These are phyloP conservation scores for Tetrapyrgos nigripes DNA, from an alignment of 1,284 basidiomycete genomes.

Conservation along the genomic window DNA sequence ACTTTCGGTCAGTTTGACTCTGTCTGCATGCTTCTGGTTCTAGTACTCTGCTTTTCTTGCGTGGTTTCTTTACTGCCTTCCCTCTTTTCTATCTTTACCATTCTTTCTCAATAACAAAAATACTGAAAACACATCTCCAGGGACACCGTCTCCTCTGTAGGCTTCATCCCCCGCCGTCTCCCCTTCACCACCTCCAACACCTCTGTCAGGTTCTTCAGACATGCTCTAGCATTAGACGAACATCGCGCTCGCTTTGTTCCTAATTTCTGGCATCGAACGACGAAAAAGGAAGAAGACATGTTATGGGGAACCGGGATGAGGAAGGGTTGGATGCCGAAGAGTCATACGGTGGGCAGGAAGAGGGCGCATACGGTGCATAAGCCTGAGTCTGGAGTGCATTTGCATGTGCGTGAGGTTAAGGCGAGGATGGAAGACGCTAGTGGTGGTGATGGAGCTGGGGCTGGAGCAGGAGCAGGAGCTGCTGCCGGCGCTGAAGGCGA, in stretches of 20 bases:
- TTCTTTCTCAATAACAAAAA: background rate
- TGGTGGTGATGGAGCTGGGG: background rate
- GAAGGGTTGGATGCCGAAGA: slow-evolving; percentile 50
- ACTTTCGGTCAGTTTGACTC: too few relatives aligned
- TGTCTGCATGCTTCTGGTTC: too few relatives aligned
- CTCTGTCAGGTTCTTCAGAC: slow-evolving; percentile 64
- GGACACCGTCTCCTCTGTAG: slow-evolving; percentile 22
- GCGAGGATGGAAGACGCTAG: background rate
- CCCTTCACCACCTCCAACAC: slow-evolving; percentile 65
- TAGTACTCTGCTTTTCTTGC: too few relatives aligned
- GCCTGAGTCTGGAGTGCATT: background rate
- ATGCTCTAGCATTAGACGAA: slow-evolving; percentile 73
- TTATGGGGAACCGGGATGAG: slow-evolving; percentile 41
- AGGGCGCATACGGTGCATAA: background rate
- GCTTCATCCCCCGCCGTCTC: slow-evolving; percentile 41
- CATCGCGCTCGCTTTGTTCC: slow-evolving; percentile 38
- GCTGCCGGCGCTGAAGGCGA: slow-evolving; percentile 13
- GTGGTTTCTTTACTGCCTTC: background rate
- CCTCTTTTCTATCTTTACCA: background rate
- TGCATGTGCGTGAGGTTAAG: background rate
- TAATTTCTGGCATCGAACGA: slow-evolving; percentile 36
- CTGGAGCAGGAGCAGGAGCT: background rate
- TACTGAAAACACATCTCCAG: slow-evolving; percentile 11
- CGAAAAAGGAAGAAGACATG: slow-evolving; percentile 11
- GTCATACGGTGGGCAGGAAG: background rate